Conservation (phyloP, 1,284 basidiomycete species). For the Puccinia coronata region DNA sequence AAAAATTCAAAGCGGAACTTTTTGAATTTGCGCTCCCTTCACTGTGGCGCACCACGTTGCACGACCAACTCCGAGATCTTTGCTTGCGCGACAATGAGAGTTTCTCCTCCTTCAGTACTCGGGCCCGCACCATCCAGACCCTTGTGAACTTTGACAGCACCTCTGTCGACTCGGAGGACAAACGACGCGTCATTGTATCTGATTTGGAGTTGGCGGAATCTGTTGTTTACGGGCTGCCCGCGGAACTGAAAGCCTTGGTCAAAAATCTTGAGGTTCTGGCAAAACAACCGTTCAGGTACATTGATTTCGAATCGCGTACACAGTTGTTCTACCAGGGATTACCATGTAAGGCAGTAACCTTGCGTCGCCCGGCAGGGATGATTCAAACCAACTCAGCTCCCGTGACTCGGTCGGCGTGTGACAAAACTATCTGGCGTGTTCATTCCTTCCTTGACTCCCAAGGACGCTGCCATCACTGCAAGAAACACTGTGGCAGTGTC, state of each 20-base stretch:
- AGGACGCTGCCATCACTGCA: too few relatives aligned
- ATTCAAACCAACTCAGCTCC: not conserved
- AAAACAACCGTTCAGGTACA: not conserved
- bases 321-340: not conserved
- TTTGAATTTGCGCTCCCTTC: too few relatives aligned
- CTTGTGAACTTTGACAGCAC: not conserved
- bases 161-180: too few relatives aligned
- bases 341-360: not conserved
- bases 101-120: too few relatives aligned
- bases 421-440: not conserved
- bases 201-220: not conserved
- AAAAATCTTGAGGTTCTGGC: not conserved
- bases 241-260: too few relatives aligned
- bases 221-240: too few relatives aligned
- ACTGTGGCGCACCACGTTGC: too few relatives aligned
- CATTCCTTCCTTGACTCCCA: too few relatives aligned
- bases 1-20: too few relatives aligned
- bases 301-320: not conserved
- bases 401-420: not conserved
- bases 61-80: too few relatives aligned
- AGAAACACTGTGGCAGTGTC: not conserved
- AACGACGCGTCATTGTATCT: too few relatives aligned
- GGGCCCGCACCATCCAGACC: not conserved
- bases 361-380: not conserved
- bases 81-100: too few relatives aligned